A percentile compares a stretch with the other conserved stretches of the same genome.
Conservation (phyloP, 2,329 filamentous ascomycete species). For the Alternaria longipes region DNA sequence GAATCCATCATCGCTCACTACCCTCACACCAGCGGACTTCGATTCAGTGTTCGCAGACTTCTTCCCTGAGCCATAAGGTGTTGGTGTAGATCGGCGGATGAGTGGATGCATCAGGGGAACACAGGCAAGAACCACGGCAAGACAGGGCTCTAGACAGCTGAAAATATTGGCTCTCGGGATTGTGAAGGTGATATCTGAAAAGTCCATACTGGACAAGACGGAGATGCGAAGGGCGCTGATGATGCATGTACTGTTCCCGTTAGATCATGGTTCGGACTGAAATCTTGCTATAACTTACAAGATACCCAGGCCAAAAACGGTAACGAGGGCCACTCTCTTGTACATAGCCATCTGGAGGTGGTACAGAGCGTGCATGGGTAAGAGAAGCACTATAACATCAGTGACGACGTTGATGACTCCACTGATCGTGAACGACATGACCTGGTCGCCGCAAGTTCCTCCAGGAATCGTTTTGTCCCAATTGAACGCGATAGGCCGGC, state of each 20-base stretch:
- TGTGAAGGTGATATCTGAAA: slow-evolving; percentile 1
- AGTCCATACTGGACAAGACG: slow-evolving; percentile 2
- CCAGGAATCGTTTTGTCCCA: slow-evolving; percentile 36
- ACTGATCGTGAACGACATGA: slow-evolving; percentile 2
- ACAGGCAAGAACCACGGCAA: slow-evolving; percentile 1
- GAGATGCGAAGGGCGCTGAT: slow-evolving; percentile 4
- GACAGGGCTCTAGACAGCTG: slow-evolving; percentile 5
- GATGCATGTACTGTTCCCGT: not conserved
- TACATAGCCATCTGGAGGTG: slow-evolving; percentile 5
- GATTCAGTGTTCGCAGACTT: not conserved
- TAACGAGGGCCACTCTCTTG: not conserved
- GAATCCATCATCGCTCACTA: not conserved
- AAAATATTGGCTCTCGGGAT: slow-evolving; percentile 6
- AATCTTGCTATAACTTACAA: not conserved
- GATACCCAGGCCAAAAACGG: slow-evolving; percentile 1
- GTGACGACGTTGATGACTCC: slow-evolving; percentile 2
- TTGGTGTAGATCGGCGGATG: not conserved
- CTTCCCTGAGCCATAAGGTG: not conserved
- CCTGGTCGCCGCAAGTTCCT: slow-evolving; percentile 20
- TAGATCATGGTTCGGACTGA: not conserved
- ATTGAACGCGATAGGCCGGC: slow-evolving; percentile 21
- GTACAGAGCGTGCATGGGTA: slow-evolving; percentile 3
- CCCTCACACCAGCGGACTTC: not conserved
- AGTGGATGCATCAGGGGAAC: slow-evolving; percentile 5
- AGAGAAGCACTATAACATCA: slow-evolving; percentile 3